These are phyloP conservation scores for Rhynchosporium agropyri DNA, from an alignment of 2,329 filamentous ascomycete species.

Conservation along the genomic window DNA sequence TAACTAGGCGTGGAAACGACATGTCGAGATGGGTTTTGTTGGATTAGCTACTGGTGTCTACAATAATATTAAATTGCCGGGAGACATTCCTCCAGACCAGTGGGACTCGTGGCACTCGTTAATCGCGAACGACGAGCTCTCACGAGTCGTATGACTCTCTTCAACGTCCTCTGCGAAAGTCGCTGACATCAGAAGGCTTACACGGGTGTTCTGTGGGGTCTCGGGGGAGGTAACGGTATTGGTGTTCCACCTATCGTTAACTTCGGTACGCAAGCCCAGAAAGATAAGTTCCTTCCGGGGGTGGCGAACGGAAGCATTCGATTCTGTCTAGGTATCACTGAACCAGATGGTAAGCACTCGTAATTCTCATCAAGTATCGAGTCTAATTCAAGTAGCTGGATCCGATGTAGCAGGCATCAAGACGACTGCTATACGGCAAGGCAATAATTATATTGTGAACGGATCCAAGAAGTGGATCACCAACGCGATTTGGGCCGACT, in stretches of 20 bases:
- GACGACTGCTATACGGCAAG: conserved; percentile 58
- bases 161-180: not conserved
- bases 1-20: conserved; percentile 37
- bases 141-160: conserved; percentile 46
- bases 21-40: conserved; percentile 41
- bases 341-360: conserved; percentile 55
- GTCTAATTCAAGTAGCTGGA: conserved; percentile 47
- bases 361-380: conserved; percentile 15
- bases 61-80: conserved; percentile 49
- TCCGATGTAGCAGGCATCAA: conserved; percentile 66
- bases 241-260: conserved; percentile 66
- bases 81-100: conserved; percentile 50
- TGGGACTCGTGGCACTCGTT: conserved; percentile 61
- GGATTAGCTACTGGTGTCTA: conserved; percentile 44
- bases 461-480: conserved; percentile 72
- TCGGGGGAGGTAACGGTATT: conserved; percentile 63
- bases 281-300: conserved; percentile 58
- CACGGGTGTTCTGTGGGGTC: conserved; percentile 58
- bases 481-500: conserved; percentile 60
- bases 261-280: conserved; percentile 62
- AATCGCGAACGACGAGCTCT: conserved; percentile 57
- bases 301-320: conserved; percentile 60
- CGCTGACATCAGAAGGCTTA: conserved; percentile 45
- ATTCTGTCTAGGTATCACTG: conserved; percentile 67
- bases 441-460: conserved; percentile 61